These are phyloP conservation scores for Fusarium pseudograminearum DNA, from an alignment of 2,329 filamentous ascomycete genomes.

Conservation along the genomic window DNA sequence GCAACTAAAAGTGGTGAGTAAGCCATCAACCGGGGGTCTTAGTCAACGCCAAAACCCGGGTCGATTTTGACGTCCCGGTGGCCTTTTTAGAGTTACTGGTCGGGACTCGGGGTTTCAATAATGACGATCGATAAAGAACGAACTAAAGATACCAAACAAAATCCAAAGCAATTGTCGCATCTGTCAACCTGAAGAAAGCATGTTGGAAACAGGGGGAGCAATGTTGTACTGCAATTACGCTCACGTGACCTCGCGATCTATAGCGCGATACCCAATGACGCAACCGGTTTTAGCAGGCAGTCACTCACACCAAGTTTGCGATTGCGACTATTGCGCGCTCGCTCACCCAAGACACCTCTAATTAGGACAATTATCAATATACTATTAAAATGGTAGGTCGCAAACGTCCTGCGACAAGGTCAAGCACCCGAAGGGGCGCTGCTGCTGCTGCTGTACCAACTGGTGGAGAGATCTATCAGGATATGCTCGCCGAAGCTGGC, in stretches of 20 bases:
- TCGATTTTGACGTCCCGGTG: too few relatives aligned
- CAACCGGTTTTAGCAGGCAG: slow-evolving; percentile 36
- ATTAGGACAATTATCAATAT: slow-evolving; percentile 7
- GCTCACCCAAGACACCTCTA: not conserved
- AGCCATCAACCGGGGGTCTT: slow-evolving; percentile 6
- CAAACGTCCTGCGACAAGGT: slow-evolving; percentile 47
- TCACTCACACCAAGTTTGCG: slow-evolving; percentile 34
- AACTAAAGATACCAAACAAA: not conserved
- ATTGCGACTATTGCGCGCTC: slow-evolving; percentile 20
- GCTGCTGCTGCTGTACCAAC: slow-evolving; percentile 27
- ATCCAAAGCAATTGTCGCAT: too few relatives aligned
- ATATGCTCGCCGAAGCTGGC: slow-evolving; percentile 65
- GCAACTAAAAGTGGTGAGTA: not conserved
- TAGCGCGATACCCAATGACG: slow-evolving; percentile 42
- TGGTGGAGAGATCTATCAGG: slow-evolving; percentile 59
- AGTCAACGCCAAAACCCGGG: not conserved
- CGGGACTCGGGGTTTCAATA: not conserved
- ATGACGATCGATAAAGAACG: accelerated
- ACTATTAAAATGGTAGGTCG: slow-evolving; percentile 49
- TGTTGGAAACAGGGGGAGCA: too few relatives aligned
- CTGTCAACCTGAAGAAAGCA: too few relatives aligned
- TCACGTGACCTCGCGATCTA: slow-evolving; percentile 38
- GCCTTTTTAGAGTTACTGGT: slow-evolving; percentile 19
- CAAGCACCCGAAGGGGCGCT: slow-evolving; percentile 35
- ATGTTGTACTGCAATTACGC: too few relatives aligned